Base-by-base conservation (phyloP, 352 stramenopile species). In the Globisporangium alternatum region DNA sequence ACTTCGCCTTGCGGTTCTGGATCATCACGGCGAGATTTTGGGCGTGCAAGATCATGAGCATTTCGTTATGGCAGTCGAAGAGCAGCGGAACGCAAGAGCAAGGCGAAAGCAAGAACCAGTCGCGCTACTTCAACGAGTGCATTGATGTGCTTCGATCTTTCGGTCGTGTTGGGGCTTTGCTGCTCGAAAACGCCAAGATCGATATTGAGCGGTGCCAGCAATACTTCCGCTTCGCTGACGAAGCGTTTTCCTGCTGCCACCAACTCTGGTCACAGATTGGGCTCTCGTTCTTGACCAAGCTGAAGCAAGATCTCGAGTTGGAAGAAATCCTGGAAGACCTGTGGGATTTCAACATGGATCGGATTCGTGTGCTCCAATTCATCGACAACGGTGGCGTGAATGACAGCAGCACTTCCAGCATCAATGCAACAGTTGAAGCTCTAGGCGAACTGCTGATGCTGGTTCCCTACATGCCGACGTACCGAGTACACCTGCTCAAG, bases 251-350 rank as follows among this genome's bases (percentile, higher is more conserved):
- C 9, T 67, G 72, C 35, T 78, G 69, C 1, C 72, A 75, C 9
- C 49, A 71, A 8, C 82, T 94, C 0, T 94, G 85, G 85, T 72
- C 71, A 44, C 69, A 78, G 9, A 81, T 94, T 25, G 85, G 85
- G 0, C 66, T 94, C 3, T 78, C 83, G 10, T 76, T 76, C 54
- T 61, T 94, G 35, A 89, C 83, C 7, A 86, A 84, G 45, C 73
- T 82, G 43, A 94, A 91, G 56, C 61, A 76, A 41, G 75, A 71
- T 7, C 55, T 89, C 10, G 85, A 94, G 55, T 51, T 92, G 10
- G 85, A 92, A 45, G 80, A 91, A 25, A 72, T 92, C 53, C 55
- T 94, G 15, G 78, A 91, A 67, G 85, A 92, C 64, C 65, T 94
- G 45, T 94, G 85, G 85, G 81, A 91, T 52, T 89, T 90, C 49